Evolutionary conservation across 1,284 basidiomycete species (phyloP).

Genomic region (Coniferiporia weirii): DNA sequence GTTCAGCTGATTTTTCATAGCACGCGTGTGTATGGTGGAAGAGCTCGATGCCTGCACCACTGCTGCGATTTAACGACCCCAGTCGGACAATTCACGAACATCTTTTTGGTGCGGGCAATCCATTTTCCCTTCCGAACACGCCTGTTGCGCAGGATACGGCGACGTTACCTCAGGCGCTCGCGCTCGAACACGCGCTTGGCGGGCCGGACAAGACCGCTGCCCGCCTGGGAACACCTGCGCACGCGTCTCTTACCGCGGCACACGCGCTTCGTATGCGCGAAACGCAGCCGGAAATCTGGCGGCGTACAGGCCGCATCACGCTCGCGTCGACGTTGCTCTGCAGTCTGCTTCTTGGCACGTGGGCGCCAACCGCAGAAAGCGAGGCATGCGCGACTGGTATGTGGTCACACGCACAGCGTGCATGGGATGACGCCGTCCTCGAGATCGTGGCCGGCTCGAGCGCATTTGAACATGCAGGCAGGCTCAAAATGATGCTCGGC

Average conservation of each 20-base stretch:
- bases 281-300: slow-evolving; percentile 71
- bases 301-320: slow-evolving; percentile 60
- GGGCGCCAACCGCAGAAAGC: slow-evolving; percentile 65
- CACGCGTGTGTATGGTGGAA: slow-evolving; percentile 82
- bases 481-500: slow-evolving; percentile 68
- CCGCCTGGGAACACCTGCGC: slow-evolving; percentile 65
- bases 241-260: slow-evolving; percentile 61
- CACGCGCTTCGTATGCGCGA: slow-evolving; percentile 68
- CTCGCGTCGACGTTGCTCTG: slow-evolving; percentile 68
- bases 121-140: slow-evolving; percentile 70
- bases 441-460: slow-evolving; percentile 70
- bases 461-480: slow-evolving; percentile 52
- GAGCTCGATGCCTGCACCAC: slow-evolving; percentile 50
- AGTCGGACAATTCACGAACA: slow-evolving; percentile 59
- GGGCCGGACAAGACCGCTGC: slow-evolving; percentile 71
- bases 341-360: slow-evolving; percentile 65
- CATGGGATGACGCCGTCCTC: slow-evolving; percentile 74
- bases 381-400: slow-evolving; percentile 74
- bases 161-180: slow-evolving; percentile 67
- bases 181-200: slow-evolving; percentile 66
- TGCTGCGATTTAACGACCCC: slow-evolving; percentile 58
- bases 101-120: slow-evolving; percentile 46
- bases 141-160: slow-evolving; percentile 74
- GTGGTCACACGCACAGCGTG: slow-evolving; percentile 58
- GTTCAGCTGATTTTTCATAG: slow-evolving; percentile 30